These are phyloP conservation scores for Penicillium glabrum DNA, from an alignment of 2,329 filamentous ascomycete species.

Conservation along the genomic window DNA sequence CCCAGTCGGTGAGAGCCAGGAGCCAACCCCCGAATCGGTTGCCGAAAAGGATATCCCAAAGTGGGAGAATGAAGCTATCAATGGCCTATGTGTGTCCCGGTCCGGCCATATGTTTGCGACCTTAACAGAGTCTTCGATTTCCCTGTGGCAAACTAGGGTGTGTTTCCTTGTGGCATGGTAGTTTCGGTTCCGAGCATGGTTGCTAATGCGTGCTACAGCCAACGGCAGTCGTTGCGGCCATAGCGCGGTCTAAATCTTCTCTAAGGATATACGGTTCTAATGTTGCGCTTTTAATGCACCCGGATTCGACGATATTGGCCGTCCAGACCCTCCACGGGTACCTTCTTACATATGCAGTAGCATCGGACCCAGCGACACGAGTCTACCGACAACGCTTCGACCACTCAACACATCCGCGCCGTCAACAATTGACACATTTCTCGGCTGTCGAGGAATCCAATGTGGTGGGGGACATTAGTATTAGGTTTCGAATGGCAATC, in stretches of 20 bases:
- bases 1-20: not conserved
- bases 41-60: constrained; percentile 30
- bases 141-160: constrained; percentile 97
- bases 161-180: constrained; percentile 19
- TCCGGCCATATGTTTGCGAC: constrained; percentile 83
- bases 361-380: constrained; percentile 75
- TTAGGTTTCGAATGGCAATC: constrained; percentile 96
- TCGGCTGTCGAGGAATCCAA: constrained; percentile 79
- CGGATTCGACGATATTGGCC: constrained; percentile 88
- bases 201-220: constrained; percentile 57
- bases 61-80: constrained; percentile 63
- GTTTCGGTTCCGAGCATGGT: constrained; percentile 18
- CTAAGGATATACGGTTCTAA: constrained; percentile 82
- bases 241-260: constrained; percentile 78
- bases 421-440: constrained; percentile 45
- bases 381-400: constrained; percentile 83
- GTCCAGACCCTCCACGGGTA: constrained; percentile 84
- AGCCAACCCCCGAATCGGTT: constrained; percentile 7
- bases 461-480: constrained; percentile 80
- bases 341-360: constrained; percentile 90
- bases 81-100: constrained; percentile 74
- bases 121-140: constrained; percentile 79
- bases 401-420: constrained; percentile 45
- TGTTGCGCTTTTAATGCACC: constrained; percentile 78
- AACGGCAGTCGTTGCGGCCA: constrained; percentile 80